A percentile compares a stretch with the other conserved stretches of the same genome.
phyloP scores from a whole-genome alignment of 192 early-diverging fungal genomes.

The Backusella westeae region DNA sequence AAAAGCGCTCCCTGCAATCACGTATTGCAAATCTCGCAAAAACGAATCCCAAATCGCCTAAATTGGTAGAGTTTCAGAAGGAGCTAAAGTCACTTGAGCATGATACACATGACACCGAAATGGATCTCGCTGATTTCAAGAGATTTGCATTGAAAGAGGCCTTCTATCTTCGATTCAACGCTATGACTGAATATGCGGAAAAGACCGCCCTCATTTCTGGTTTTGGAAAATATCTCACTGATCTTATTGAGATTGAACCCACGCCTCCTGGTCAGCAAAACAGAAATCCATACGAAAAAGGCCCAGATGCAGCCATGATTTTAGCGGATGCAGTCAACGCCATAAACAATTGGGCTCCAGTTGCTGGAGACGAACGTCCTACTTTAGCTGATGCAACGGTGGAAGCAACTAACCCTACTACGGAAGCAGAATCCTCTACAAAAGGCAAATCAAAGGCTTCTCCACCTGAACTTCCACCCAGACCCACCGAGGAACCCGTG shows the following conservation, averaged over 20 bases:
- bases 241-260: constrained; percentile 36
- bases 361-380: constrained; percentile 27
- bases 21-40: constrained; percentile 30
- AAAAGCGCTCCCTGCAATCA: constrained; percentile 27
- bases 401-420: neutral
- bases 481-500: neutral
- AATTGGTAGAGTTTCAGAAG: constrained; percentile 31
- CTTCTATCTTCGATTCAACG: constrained; percentile 41
- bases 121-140: constrained; percentile 41
- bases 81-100: constrained; percentile 27
- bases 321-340: constrained; percentile 31
- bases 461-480: neutral
- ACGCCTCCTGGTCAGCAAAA: constrained; percentile 11
- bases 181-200: constrained; percentile 37
- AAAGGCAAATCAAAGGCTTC: neutral
- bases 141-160: constrained; percentile 38
- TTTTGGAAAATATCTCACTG: constrained; percentile 40
- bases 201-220: constrained; percentile 34
- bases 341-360: constrained; percentile 33
- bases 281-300: constrained; percentile 28
- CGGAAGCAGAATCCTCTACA: neutral
- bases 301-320: constrained; percentile 27
- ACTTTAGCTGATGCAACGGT: constrained; percentile 23
- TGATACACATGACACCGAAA: constrained; percentile 34
- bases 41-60: constrained; percentile 25